phyloP scores from a whole-genome alignment of 2,329 filamentous ascomycete species.

The Diaporthe capsici region DNA sequence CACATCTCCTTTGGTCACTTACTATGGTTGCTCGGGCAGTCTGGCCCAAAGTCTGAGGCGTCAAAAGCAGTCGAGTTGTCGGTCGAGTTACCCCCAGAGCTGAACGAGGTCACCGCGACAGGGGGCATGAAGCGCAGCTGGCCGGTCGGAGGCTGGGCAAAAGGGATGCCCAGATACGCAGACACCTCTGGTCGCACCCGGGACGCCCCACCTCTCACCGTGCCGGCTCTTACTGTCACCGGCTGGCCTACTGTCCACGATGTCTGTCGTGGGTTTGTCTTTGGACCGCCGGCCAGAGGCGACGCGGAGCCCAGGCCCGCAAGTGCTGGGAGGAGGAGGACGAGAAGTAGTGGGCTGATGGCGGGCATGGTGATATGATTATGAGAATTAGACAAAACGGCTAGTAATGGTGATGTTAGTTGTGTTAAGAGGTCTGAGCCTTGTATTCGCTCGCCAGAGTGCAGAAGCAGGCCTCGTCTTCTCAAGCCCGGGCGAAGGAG shows the following conservation, averaged over 20 bases:
- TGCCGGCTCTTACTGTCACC: neutral
- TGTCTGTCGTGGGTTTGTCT: neutral
- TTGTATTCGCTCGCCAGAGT: neutral
- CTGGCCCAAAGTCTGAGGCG: slow-evolving; percentile 5
- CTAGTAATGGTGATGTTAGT: neutral
- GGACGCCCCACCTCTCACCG: neutral
- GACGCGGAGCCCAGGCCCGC: neutral
- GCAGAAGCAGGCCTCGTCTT: neutral
- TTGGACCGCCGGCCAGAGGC: neutral
- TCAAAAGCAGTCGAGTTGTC: slow-evolving; percentile 9
- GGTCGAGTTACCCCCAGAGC: slow-evolving; percentile 1
- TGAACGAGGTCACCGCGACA: slow-evolving; percentile 1
- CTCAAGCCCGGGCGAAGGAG: too few species aligned
- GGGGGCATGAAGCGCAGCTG: slow-evolving; percentile 31
- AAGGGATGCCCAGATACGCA: slow-evolving; percentile 21
- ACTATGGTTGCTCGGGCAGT: slow-evolving; percentile 22
- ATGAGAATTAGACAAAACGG: neutral
- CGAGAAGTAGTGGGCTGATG: neutral
- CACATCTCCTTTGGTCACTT: neutral
- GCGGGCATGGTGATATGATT: neutral
- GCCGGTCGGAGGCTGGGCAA: slow-evolving; percentile 33
- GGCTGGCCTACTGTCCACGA: slow-evolving; percentile 14
- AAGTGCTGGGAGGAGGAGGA: neutral
- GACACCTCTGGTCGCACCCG: slow-evolving; percentile 17
- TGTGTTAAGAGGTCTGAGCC: neutral